A percentile compares a stretch with the other conserved stretches of the same genome.
Conservation (phyloP, 176 grass and related monocot species). For the Musa acuminata region DNA sequence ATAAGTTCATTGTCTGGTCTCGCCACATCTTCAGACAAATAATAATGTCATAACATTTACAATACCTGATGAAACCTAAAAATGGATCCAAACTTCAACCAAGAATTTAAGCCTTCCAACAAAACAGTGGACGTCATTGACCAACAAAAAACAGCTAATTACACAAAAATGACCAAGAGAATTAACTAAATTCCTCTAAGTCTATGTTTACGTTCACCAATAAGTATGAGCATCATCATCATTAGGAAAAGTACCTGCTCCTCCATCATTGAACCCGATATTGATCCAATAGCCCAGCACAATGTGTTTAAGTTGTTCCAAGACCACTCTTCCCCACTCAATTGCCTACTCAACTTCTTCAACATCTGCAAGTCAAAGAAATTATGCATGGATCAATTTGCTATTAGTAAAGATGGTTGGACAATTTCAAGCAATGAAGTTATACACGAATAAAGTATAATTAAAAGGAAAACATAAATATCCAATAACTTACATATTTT, state of each 20-base stretch:
- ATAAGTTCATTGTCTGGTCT: neutral
- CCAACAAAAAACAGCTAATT: neutral
- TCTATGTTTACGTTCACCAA: neutral
- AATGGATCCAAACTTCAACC: no score
- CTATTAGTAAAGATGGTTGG: no score
- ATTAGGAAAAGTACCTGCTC: slow-evolving; percentile 56
- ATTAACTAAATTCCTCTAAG: no score
- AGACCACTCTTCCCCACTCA: slow-evolving; percentile 98
- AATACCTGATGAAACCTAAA: no score
- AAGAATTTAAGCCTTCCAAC: no score
- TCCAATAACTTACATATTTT: neutral
- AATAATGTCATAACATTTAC: no score
- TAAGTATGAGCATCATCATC: neutral
- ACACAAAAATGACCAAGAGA: neutral
- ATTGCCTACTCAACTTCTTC: slow-evolving; percentile 86
- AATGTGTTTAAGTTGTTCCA: slow-evolving; percentile 99
- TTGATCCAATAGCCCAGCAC: slow-evolving; percentile 99
- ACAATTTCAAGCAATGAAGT: neutral
- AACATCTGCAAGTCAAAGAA: slow-evolving; percentile 65
- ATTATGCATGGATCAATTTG: neutral
- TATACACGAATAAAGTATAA: neutral
- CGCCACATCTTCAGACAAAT: no score
- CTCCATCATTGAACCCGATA: slow-evolving; percentile 99
- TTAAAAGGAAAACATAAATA: neutral
- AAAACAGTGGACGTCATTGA: no score